Conservation (phyloP, 177 flowering plant genomes). For the Vitis hybrid region DNA sequence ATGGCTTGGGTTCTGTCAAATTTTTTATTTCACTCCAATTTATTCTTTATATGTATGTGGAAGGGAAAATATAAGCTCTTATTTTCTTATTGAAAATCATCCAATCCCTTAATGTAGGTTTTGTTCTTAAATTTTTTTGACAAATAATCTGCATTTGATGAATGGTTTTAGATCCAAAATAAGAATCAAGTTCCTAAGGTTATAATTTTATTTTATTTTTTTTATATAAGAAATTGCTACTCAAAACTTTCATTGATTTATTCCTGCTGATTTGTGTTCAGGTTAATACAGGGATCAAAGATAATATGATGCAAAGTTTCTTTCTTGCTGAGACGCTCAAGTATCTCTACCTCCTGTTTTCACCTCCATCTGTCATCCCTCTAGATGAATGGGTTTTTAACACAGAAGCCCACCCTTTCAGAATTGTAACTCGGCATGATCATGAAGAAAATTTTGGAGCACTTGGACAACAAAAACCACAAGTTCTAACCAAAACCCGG, state of each 20-base stretch:
- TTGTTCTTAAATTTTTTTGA: too few species aligned
- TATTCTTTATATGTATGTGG: too few species aligned
- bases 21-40: too few species aligned
- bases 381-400: conserved; percentile 31
- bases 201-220: not conserved
- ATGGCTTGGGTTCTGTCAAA: too few species aligned
- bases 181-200: not conserved
- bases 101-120: too few species aligned
- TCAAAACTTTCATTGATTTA: not conserved
- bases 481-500: not conserved
- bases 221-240: not conserved
- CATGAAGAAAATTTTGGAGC: not conserved
- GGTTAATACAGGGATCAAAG: conserved; percentile 85
- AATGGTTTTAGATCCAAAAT: not conserved
- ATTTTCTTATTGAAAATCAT: too few species aligned
- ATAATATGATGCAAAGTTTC: conserved; percentile 97
- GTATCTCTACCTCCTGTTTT: conserved; percentile 28
- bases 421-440: conserved; percentile 17
- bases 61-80: too few species aligned
- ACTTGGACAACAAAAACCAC: not conserved
- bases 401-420: conserved; percentile 32
- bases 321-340: conserved; percentile 86
- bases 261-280: conserved; percentile 25
- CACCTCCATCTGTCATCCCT: conserved; percentile 23
- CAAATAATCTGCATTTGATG: too few species aligned